A percentile compares a stretch with the other conserved stretches of the same genome.
Evolutionary conservation across 148 eudicot species (phyloP).

Genomic region (Rhododendron vialii): DNA sequence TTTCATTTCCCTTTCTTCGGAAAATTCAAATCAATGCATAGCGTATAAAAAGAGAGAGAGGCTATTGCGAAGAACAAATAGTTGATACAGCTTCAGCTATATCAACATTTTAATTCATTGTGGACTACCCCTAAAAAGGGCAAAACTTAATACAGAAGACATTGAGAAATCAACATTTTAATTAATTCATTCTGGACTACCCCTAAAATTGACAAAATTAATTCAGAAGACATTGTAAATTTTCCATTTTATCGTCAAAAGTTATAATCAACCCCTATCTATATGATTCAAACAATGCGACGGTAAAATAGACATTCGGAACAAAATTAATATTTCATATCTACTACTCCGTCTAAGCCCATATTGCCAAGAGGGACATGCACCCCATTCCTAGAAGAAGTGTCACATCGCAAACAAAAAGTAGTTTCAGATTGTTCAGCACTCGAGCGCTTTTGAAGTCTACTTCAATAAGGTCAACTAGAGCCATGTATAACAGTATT

Average conservation of each 20-base stretch:
- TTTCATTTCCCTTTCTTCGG: background rate
- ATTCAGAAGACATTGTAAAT: background rate
- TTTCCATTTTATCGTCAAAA: background rate
- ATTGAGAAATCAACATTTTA: too few species aligned
- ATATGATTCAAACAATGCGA: background rate
- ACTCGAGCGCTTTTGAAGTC: constrained; percentile 19
- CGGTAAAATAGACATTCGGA: background rate
- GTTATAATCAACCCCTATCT: background rate
- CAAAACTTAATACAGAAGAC: too few species aligned
- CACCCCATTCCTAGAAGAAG: constrained; percentile 25
- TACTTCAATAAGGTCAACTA: constrained; percentile 22
- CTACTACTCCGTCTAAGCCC: constrained; percentile 19
- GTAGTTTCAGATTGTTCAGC: constrained; percentile 14
- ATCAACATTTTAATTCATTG: background rate
- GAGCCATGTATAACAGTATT: constrained; percentile 26
- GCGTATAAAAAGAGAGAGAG: too few species aligned
- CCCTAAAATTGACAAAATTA: too few species aligned
- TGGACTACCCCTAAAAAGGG: background rate
- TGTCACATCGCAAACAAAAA: background rate
- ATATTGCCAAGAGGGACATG: constrained; percentile 40
- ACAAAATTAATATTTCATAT: background rate
- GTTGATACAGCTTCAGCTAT: too few species aligned
- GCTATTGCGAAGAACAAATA: too few species aligned
- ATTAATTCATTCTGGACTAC: too few species aligned
- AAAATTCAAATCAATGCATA: background rate